Evolutionary conservation across 768 basidiomycete species (phyloP).

Genomic region (Panus rudis): DNA sequence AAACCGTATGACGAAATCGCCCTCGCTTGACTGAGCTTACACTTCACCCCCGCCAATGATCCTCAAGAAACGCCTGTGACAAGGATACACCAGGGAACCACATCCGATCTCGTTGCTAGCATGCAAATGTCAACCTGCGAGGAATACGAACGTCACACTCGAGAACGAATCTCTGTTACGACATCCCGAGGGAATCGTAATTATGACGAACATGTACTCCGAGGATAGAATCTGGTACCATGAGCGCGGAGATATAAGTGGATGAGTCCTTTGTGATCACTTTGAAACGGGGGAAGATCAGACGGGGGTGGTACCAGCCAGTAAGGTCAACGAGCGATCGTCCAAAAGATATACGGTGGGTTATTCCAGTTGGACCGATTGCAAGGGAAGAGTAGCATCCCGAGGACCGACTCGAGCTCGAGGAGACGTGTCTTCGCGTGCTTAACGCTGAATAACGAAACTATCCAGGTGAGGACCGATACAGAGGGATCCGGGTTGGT

Average conservation of each 20-base stretch:
- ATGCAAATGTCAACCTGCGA: background rate
- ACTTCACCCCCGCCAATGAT: background rate
- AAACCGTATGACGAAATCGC: background rate
- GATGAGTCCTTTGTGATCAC: background rate
- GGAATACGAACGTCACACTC: background rate
- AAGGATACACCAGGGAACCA: background rate
- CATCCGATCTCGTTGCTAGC: background rate
- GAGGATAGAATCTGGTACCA: background rate
- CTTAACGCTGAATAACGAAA: conserved; percentile 2
- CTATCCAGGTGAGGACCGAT: background rate
- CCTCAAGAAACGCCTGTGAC: background rate
- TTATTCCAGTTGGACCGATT: background rate
- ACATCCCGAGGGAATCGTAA: background rate
- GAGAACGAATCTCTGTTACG: conserved; percentile 5
- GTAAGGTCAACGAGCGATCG: no score
- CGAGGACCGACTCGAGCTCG: background rate
- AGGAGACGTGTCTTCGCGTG: background rate
- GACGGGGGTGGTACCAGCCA: no score
- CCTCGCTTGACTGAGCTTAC: background rate
- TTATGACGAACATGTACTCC: background rate
- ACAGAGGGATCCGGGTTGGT: background rate
- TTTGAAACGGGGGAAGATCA: background rate
- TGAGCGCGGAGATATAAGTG: background rate
- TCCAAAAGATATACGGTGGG: no score
- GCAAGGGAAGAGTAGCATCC: background rate